Conservation (phyloP, 768 basidiomycete genomes). For the Amanita molliuscula region DNA sequence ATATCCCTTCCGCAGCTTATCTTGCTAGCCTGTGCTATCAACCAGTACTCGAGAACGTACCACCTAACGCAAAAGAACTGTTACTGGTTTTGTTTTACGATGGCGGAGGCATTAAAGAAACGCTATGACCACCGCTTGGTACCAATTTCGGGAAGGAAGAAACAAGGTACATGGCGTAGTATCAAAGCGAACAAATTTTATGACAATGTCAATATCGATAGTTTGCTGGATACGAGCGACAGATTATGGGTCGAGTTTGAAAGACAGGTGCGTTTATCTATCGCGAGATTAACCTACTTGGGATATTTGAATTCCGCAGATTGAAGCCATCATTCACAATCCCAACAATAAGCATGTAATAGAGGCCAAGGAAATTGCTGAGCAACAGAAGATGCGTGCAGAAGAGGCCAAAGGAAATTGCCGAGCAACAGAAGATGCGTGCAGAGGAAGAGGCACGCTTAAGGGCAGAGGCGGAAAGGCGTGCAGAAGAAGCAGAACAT, state of each 20-base stretch:
- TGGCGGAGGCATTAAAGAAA: background rate
- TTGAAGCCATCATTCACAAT: background rate
- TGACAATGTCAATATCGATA: background rate
- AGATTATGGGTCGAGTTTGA: background rate
- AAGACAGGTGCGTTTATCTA: background rate
- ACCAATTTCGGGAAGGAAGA: background rate
- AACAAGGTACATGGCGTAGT: background rate
- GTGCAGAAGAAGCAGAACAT: background rate
- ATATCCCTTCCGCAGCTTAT: background rate
- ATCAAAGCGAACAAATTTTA: background rate
- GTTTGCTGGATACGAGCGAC: background rate
- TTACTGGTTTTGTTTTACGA: background rate
- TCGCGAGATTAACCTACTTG: background rate
- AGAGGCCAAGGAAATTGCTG: background rate
- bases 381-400: background rate
- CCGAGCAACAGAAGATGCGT: background rate
- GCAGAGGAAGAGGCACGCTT: background rate
- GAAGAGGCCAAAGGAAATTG: background rate
- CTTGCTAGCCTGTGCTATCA: background rate
- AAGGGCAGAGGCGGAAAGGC: background rate
- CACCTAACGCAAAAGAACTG: background rate
- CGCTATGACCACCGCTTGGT: fast-evolving
- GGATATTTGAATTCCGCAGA: background rate
- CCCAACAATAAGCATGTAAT: background rate
- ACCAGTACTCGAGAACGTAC: background rate